A percentile compares a stretch with the other conserved stretches of the same genome.
Evolutionary conservation across 768 basidiomycete species (phyloP).

Genomic region (Paxillus involutus): DNA sequence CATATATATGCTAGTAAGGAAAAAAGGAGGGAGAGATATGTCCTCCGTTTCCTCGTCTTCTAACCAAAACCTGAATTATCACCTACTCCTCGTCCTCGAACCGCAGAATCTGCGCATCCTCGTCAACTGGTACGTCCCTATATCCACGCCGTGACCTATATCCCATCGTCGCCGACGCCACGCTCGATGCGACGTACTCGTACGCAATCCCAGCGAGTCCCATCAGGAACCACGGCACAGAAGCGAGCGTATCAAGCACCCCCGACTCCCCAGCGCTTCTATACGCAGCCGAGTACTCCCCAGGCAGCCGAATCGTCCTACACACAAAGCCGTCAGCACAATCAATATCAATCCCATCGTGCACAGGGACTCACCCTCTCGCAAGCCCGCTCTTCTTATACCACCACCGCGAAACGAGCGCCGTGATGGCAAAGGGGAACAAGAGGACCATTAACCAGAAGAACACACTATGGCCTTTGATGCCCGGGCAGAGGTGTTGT

Average conservation of each 20-base stretch:
- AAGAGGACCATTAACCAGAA: conserved; percentile 85
- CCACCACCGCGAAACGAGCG: conserved; percentile 78
- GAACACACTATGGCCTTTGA: conserved; percentile 65
- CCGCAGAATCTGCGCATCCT: conserved; percentile 82
- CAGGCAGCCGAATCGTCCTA: conserved; percentile 79
- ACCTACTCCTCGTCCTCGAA: conserved; percentile 75
- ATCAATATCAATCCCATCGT: too few species aligned
- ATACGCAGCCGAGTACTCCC: conserved; percentile 37
- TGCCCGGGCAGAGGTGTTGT: conserved; percentile 78
- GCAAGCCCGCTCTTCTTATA: conserved; percentile 71
- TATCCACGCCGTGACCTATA: conserved; percentile 64
- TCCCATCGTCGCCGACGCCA: conserved; percentile 38
- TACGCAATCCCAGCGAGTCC: conserved; percentile 75
- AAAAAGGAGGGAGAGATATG: not conserved
- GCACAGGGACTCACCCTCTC: conserved; percentile 79
- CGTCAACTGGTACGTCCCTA: conserved; percentile 77
- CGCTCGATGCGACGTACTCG: conserved; percentile 56
- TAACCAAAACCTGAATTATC: not conserved
- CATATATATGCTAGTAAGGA: not conserved
- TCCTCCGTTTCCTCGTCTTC: not conserved
- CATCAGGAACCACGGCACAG: conserved; percentile 87
- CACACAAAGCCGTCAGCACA: conserved; percentile 2
- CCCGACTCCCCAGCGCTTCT: conserved; percentile 40
- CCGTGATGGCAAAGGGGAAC: conserved; percentile 77
- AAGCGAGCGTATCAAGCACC: conserved; percentile 71